Evolutionary conservation across 2,329 filamentous ascomycete species (phyloP).

Genomic region (Leptographium lundbergii): DNA sequence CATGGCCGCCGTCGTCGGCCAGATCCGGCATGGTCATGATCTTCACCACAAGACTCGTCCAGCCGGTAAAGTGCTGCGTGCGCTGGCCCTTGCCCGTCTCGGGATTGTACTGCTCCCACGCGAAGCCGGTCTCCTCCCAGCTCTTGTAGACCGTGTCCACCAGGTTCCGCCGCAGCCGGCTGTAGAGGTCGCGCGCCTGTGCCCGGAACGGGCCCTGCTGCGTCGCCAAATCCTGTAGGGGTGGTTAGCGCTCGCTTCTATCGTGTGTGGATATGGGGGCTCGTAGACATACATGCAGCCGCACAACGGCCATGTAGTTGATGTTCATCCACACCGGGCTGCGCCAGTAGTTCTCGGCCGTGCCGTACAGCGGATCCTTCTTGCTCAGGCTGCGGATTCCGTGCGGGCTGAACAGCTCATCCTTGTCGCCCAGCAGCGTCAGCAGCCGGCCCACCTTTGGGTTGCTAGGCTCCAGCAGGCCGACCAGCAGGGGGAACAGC

Average conservation of each 20-base stretch:
- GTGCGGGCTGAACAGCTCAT: conserved; percentile 79
- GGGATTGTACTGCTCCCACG: conserved; percentile 97
- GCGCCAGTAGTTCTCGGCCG: conserved; percentile 94
- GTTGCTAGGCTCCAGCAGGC: conserved; percentile 62
- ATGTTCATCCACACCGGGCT: conserved; percentile 93
- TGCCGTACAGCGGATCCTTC: conserved; percentile 71
- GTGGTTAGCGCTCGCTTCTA: neutral
- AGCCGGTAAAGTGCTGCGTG: conserved; percentile 95
- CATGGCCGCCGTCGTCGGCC: conserved; percentile 15
- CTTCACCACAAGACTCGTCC: conserved; percentile 97
- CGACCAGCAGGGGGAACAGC: conserved; percentile 82
- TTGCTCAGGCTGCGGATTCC: conserved; percentile 86
- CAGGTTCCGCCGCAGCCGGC: conserved; percentile 64
- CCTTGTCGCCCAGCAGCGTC: conserved; percentile 64
- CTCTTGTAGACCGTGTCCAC: conserved; percentile 78
- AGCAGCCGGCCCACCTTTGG: conserved; percentile 62
- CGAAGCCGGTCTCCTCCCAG: conserved; percentile 88
- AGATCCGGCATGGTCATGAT: conserved; percentile 89
- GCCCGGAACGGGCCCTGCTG: conserved; percentile 54
- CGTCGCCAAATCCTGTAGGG: conserved; percentile 46
- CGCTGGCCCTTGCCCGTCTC: conserved; percentile 88
- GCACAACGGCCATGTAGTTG: conserved; percentile 75
- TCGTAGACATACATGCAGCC: conserved; percentile 64
- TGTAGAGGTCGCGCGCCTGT: conserved; percentile 63
- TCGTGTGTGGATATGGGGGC: neutral